phyloP scores from a whole-genome alignment of 495 filamentous ascomycete genomes.

The Acidomyces sp. region DNA sequence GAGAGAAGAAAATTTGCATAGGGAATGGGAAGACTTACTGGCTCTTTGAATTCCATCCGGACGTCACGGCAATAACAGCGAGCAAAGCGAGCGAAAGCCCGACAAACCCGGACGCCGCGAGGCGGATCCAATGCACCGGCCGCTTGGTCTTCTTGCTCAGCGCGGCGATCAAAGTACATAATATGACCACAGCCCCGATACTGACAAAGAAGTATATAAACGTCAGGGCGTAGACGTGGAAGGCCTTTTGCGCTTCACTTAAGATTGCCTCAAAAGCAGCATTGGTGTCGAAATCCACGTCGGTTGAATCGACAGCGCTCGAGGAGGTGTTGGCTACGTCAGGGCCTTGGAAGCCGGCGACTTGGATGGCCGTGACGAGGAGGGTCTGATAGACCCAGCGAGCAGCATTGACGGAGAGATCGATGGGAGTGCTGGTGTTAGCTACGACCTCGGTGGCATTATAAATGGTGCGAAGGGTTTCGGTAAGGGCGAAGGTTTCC shows the following conservation, averaged over 20 bases:
- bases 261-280: not conserved
- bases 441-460: not conserved
- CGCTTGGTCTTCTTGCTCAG: not conserved
- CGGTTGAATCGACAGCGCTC: not conserved
- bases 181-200: conserved; percentile 3
- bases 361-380: not conserved
- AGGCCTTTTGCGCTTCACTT: not conserved
- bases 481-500: not conserved
- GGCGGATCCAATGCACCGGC: conserved; percentile 1
- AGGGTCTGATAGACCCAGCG: not conserved
- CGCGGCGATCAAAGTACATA: conserved; percentile 3
- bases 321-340: not conserved
- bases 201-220: conserved; percentile 5
- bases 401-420: not conserved
- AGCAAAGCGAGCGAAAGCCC: not conserved
- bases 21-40: conserved; percentile 1
- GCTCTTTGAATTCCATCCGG: not conserved
- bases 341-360: not conserved
- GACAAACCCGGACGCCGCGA: not conserved
- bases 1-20: too few species aligned
- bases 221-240: conserved; percentile 1
- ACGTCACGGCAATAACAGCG: not conserved
- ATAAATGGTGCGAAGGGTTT: not conserved
- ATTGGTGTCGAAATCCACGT: not conserved
- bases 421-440: not conserved